Base-by-base conservation (phyloP, 495 filamentous ascomycete species). In the Xeromyces bisporus region DNA sequence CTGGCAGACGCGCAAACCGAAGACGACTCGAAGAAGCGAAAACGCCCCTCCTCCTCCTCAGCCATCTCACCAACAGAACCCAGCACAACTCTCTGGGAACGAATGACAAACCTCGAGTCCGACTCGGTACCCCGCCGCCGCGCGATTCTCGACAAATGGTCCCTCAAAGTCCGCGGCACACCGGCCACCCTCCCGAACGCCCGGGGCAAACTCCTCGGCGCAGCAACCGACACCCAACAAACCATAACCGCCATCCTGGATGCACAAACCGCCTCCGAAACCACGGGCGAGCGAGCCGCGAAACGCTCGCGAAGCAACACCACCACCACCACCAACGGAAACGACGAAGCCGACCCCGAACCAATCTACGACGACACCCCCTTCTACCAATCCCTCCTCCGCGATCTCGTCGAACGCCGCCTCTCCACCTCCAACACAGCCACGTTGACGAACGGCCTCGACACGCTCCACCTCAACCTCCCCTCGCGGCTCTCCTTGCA, bases 321-420 rank as follows among this genome's bases (percentile, higher is more conserved):
- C 10, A 4, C 11, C 7, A 23, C 9, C 13, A 25, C 15, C 10
- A 21, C 31, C 14, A 13, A 29, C 12, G 32, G 39, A 15, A 23
- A 27, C 21, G 31, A 32, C 7, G 16, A 27, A 7, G 37, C 37
- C 2, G 24, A 34, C 6, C 23, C 26, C 3, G 44, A 56, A 18
- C 42, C 59, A 3, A 68, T 93, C 45, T 97, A 85, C 57, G 87
- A 96, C 43, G 89, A 96, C 44, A 77, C 79, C 6, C 73, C 84
- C 47, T 93, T 96, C 56, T 97, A 97, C 60, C 80, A 89, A 46
- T 64, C 82, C 6, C 66, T 92, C 6, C 68, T 97, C 10, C 89
- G 92, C 37, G 85, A 93, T 37, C 69, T 97, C 1, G 80, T 97
- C 18, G 80, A 91, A 41, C 78, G 83, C 46, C 73, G 85, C 31